Evolutionary conservation across 2,329 filamentous ascomycete species (phyloP).

Genomic region (Ophiocordyceps australis): DNA sequence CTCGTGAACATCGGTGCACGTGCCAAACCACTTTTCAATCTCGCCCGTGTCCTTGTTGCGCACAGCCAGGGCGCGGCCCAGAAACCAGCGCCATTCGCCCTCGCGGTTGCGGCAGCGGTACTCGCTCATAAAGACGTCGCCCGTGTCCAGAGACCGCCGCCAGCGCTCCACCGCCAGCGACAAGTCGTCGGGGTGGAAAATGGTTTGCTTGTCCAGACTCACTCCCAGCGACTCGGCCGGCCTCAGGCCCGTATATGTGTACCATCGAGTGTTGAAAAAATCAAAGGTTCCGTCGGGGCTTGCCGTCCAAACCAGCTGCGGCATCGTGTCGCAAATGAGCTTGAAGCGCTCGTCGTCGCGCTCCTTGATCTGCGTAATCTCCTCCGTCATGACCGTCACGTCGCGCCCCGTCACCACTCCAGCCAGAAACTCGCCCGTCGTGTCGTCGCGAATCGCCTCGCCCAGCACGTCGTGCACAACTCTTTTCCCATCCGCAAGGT

Average conservation of each 20-base stretch:
- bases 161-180: conserved; percentile 34
- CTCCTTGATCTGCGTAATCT: conserved; percentile 51
- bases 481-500: conserved; percentile 29
- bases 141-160: conserved; percentile 44
- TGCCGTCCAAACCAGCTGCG: conserved; percentile 58
- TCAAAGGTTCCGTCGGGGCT: conserved; percentile 47
- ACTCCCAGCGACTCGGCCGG: conserved; percentile 43
- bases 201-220: conserved; percentile 39
- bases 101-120: conserved; percentile 50
- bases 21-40: conserved; percentile 62
- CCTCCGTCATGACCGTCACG: conserved; percentile 49
- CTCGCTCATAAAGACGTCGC: conserved; percentile 50
- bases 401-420: conserved; percentile 57
- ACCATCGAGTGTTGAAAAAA: conserved; percentile 65
- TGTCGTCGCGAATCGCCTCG: conserved; percentile 47
- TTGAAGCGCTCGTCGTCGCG: conserved; percentile 59
- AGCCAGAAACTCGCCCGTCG: conserved; percentile 53
- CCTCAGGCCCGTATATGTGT: conserved; percentile 55
- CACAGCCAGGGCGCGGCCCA: conserved; percentile 53
- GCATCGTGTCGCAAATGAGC: conserved; percentile 57
- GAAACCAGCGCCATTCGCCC: conserved; percentile 64
- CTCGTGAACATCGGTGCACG: conserved; percentile 65
- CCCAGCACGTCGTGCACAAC: conserved; percentile 48
- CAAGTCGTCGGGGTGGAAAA: conserved; percentile 57
- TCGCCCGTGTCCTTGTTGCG: conserved; percentile 43